A percentile compares a stretch with the other conserved stretches of the same genome.
phyloP scores from a whole-genome alignment of 2,329 filamentous ascomycete genomes.

The Fusarium scirpi region DNA sequence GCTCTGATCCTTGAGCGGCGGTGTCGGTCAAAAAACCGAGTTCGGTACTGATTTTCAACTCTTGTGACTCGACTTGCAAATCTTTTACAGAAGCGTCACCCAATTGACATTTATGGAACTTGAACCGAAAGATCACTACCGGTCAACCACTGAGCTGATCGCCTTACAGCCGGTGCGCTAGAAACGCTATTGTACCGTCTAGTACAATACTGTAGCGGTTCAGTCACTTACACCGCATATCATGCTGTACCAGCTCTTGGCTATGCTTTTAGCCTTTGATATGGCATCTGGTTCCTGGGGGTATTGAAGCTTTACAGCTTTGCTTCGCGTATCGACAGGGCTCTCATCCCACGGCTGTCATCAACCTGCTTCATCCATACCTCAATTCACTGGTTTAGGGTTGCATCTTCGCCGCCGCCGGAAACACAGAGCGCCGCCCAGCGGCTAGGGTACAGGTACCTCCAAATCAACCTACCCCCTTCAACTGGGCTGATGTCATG shows the following conservation, averaged over 20 bases:
- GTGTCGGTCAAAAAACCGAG: slow-evolving; percentile 35
- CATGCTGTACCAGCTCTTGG: slow-evolving; percentile 10
- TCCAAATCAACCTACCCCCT: slow-evolving; percentile 10
- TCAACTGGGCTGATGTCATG: slow-evolving; percentile 51
- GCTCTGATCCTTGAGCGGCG: slow-evolving; percentile 24
- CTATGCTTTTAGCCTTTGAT: slow-evolving; percentile 3
- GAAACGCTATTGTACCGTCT: slow-evolving; percentile 18
- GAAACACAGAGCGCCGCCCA: slow-evolving; percentile 35
- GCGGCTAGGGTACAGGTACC: slow-evolving; percentile 32
- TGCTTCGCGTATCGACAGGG: slow-evolving; percentile 21
- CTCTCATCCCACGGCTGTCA: slow-evolving; percentile 6
- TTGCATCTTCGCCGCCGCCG: slow-evolving; percentile 26
- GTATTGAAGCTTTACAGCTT: slow-evolving; percentile 18
- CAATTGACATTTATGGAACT: slow-evolving; percentile 21
- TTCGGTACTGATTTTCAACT: slow-evolving; percentile 37
- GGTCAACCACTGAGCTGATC: slow-evolving; percentile 20
- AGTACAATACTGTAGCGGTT: slow-evolving; percentile 1
- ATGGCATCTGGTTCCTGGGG: not conserved
- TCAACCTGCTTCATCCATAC: slow-evolving; percentile 7
- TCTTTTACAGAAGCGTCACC: slow-evolving; percentile 30
- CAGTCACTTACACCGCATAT: slow-evolving; percentile 27
- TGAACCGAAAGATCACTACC: slow-evolving; percentile 16
- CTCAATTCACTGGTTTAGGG: slow-evolving; percentile 19
- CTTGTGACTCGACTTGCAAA: slow-evolving; percentile 27
- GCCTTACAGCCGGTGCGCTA: slow-evolving; percentile 11